phyloP scores from a whole-genome alignment of 2,329 filamentous ascomycete genomes.

The Diplodia scrobiculata region DNA sequence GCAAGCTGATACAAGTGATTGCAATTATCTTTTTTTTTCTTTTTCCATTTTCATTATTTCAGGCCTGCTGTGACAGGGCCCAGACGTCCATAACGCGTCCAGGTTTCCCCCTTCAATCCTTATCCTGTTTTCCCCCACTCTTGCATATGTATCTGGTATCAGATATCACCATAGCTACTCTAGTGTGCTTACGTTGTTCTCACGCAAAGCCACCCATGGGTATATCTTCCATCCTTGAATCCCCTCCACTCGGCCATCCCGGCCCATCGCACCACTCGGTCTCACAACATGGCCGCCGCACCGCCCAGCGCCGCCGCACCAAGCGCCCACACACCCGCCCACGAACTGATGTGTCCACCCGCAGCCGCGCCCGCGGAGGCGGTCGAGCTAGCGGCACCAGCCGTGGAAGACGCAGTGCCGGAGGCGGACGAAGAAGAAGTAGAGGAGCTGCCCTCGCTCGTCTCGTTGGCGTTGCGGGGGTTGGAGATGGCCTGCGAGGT shows the following conservation, averaged over 20 bases:
- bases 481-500: constrained; percentile 45
- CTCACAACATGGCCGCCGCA: constrained; percentile 2
- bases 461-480: constrained; percentile 54
- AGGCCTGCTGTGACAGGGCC: too few relatives aligned
- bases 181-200: too few relatives aligned
- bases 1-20: too few relatives aligned
- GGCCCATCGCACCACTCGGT: too few relatives aligned
- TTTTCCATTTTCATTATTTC: too few relatives aligned
- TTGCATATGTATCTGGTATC: too few relatives aligned
- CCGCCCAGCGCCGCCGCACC: neutral
- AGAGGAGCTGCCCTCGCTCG: constrained; percentile 42
- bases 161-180: neutral
- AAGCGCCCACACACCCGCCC: constrained; percentile 8
- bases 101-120: too few relatives aligned
- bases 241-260: too few relatives aligned
- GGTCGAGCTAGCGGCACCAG: constrained; percentile 13
- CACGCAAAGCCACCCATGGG: neutral
- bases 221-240: neutral
- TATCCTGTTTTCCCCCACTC: too few relatives aligned
- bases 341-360: neutral
- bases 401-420: constrained; percentile 28
- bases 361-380: constrained; percentile 10
- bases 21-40: too few relatives aligned
- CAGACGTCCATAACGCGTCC: too few relatives aligned
- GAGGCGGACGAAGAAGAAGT: constrained; percentile 28